These are phyloP conservation scores for Crithidia acanthocephali DNA, from an alignment of 208 protist species.

Conservation along the genomic window DNA sequence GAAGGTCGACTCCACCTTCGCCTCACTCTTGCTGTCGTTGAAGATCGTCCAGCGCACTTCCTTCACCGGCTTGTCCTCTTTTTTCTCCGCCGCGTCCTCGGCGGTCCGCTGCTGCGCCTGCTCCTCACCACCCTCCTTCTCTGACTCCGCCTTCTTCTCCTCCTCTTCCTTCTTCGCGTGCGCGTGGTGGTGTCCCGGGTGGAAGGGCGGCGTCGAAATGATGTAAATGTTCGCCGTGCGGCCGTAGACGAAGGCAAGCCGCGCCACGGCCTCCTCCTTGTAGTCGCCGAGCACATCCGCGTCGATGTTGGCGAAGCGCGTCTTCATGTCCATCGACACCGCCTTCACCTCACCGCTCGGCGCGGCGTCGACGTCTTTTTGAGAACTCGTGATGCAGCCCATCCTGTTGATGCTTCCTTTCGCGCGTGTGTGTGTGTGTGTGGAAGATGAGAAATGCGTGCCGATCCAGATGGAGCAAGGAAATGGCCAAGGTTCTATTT, in stretches of 20 bases:
- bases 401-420: background rate
- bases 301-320: conserved; percentile 27
- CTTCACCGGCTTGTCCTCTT: conserved; percentile 10
- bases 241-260: conserved; percentile 25
- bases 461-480: too few relatives aligned
- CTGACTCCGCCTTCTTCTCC: conserved; percentile 6
- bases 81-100: conserved; percentile 2
- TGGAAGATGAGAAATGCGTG: too few relatives aligned
- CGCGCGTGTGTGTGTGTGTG: background rate
- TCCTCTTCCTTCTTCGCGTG: background rate
- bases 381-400: conserved; percentile 27
- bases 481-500: too few relatives aligned
- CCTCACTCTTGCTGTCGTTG: conserved; percentile 48
- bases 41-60: conserved; percentile 40
- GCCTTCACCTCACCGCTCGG: conserved; percentile 15
- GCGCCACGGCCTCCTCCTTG: conserved; percentile 28
- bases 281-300: conserved; percentile 24
- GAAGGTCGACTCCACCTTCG: conserved; percentile 44
- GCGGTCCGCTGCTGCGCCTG: background rate
- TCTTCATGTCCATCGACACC: conserved; percentile 21
- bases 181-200: background rate
- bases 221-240: conserved; percentile 29
- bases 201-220: conserved; percentile 26
- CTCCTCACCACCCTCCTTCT: background rate
- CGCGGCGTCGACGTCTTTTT: conserved; percentile 1